Evolutionary conservation across 2,329 filamentous ascomycete genomes (phyloP).

Genomic region (Aciculosporium take): DNA sequence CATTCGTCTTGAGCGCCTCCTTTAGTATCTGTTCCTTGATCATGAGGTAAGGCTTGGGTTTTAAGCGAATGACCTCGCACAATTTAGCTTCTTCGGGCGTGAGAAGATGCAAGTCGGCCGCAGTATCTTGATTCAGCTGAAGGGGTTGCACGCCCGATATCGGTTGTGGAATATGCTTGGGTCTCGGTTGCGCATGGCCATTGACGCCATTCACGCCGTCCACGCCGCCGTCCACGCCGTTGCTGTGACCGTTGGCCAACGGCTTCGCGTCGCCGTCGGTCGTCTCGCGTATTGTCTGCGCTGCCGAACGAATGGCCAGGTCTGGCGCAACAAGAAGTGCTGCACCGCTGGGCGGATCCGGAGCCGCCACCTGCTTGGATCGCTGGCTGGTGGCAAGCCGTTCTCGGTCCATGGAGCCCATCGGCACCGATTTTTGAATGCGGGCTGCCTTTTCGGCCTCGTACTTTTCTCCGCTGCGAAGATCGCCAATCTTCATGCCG

Average conservation of each 20-base stretch:
- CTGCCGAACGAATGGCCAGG: constrained; percentile 45
- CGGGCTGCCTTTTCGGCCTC: constrained; percentile 74
- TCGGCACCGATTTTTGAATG: constrained; percentile 53
- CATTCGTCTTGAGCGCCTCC: constrained; percentile 80
- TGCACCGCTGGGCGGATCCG: constrained; percentile 60
- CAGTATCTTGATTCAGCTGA: constrained; percentile 58
- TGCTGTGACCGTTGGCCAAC: constrained; percentile 38
- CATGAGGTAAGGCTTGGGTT: constrained; percentile 88
- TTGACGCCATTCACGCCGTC: constrained; percentile 23
- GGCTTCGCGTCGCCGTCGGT: constrained; percentile 39
- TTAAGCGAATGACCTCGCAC: constrained; percentile 69
- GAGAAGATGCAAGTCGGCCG: constrained; percentile 72
- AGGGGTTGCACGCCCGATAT: constrained; percentile 50
- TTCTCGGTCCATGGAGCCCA: constrained; percentile 75
- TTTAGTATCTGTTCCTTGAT: constrained; percentile 89
- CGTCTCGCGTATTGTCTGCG: constrained; percentile 19
- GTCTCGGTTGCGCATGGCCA: constrained; percentile 24
- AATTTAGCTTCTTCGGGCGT: constrained; percentile 73
- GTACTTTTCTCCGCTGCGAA: constrained; percentile 81
- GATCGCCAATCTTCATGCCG: constrained; percentile 65
- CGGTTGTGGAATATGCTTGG: constrained; percentile 38
- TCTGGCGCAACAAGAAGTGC: constrained; percentile 68
- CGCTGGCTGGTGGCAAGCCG: constrained; percentile 58
- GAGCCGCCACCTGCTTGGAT: constrained; percentile 49
- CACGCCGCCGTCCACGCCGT: constrained; percentile 17